Percentiles rank a stretch among this genome's conserved stretches.
phyloP scores from a whole-genome alignment of 148 eudicot genomes.

The Agrostemma githago region DNA sequence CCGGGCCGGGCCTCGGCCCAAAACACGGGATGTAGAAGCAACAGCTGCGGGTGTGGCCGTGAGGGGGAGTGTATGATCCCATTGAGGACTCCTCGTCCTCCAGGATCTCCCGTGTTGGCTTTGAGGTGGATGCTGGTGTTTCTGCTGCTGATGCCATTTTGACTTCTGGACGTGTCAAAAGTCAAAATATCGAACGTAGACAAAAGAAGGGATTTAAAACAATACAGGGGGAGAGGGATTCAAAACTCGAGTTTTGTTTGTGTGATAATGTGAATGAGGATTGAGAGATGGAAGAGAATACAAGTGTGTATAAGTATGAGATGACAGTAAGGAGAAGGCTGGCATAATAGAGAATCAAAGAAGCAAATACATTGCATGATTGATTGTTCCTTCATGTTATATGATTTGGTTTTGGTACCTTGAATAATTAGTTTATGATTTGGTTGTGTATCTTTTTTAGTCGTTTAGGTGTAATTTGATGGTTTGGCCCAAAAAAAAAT shows the following conservation, averaged over 20 bases:
- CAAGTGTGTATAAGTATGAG: neutral
- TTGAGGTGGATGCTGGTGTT: neutral
- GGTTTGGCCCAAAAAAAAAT: neutral
- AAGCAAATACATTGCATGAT: neutral
- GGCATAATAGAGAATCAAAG: neutral
- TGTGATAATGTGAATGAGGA: neutral
- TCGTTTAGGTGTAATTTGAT: constrained; percentile 1
- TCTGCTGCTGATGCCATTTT: constrained; percentile 1
- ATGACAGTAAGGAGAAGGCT: constrained; percentile 20
- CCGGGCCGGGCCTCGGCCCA: constrained; percentile 19
- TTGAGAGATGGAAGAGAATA: neutral
- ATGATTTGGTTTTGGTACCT: neutral
- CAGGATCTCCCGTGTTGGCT: neutral
- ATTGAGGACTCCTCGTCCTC: constrained; percentile 10
- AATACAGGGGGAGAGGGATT: neutral
- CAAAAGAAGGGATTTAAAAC: neutral
- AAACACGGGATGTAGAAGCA: constrained; percentile 27
- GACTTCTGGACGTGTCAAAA: too few relatives aligned
- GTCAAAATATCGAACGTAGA: neutral
- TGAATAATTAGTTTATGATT: neutral
- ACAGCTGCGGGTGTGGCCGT: constrained; percentile 28
- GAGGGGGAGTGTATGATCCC: constrained; percentile 17
- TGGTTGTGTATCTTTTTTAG: neutral
- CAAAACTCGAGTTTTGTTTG: neutral
- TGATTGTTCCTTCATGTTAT: neutral